Evolutionary conservation across 164 flowering plant species (phyloP).

Genomic region (Vitis riparia): DNA sequence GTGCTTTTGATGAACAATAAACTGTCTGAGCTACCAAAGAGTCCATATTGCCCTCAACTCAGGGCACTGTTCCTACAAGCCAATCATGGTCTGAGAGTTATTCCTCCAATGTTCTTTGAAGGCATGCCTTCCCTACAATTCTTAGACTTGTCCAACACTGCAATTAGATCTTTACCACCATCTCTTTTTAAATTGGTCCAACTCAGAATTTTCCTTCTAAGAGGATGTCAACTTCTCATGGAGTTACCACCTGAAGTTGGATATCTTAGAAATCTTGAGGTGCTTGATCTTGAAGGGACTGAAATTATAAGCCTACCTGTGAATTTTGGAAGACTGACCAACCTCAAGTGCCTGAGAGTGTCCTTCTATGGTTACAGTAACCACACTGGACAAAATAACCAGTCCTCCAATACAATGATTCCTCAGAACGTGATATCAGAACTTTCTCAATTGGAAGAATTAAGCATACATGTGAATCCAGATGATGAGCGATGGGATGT

Average conservation of each 20-base stretch:
- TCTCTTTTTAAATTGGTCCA: too few species aligned
- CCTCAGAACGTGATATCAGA: slow-evolving; percentile 1
- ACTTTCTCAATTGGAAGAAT: neutral
- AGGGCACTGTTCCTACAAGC: too few species aligned
- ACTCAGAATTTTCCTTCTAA: too few species aligned
- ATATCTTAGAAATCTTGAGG: slow-evolving; percentile 13
- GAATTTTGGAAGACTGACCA: slow-evolving; percentile 3
- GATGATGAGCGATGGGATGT: neutral
- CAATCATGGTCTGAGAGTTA: too few species aligned
- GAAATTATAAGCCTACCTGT: slow-evolving; percentile 10
- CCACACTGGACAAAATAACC: neutral
- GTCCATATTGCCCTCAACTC: too few species aligned
- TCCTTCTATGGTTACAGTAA: slow-evolving; percentile 8
- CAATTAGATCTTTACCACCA: too few species aligned
- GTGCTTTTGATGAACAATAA: too few species aligned
- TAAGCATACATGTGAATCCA: neutral
- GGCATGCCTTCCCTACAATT: too few species aligned
- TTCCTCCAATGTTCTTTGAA: too few species aligned
- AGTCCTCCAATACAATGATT: neutral
- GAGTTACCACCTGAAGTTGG: slow-evolving; percentile 9
- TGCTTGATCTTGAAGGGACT: slow-evolving; percentile 28
- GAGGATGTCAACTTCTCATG: too few species aligned
- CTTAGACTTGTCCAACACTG: too few species aligned
- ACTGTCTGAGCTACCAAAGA: too few species aligned
- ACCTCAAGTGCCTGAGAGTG: slow-evolving; percentile 9